Evolutionary conservation across 441 rosid species (phyloP).

Genomic region (Dalechampia spathulata): DNA sequence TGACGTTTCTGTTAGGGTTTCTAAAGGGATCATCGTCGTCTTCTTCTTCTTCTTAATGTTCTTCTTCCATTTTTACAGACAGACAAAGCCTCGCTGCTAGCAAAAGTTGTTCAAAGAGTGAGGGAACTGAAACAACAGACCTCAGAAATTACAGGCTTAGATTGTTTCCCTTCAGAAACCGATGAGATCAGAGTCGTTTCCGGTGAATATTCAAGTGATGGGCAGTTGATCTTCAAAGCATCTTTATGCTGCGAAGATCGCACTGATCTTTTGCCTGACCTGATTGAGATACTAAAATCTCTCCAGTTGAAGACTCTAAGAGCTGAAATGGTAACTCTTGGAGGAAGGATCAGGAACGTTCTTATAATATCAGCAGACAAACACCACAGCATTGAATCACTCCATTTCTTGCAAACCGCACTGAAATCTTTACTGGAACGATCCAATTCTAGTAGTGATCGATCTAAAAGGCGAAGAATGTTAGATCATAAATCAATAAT

Average conservation of each 20-base stretch:
- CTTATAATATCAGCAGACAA: conserved; percentile 71
- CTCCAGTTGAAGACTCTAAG: conserved; percentile 67
- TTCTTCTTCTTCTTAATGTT: background rate
- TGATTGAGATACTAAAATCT: conserved; percentile 72
- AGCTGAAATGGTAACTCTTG: conserved; percentile 83
- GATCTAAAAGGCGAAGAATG: conserved; percentile 70
- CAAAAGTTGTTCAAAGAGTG: conserved; percentile 85
- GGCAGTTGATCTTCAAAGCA: conserved; percentile 66
- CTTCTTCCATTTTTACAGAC: no score
- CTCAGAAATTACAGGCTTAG: conserved; percentile 56
- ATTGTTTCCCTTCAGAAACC: conserved; percentile 68
- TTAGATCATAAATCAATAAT: conserved; percentile 53
- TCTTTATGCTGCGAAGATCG: conserved; percentile 95
- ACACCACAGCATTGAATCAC: conserved; percentile 76
- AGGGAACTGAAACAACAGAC: conserved; percentile 80
- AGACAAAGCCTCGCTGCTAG: conserved; percentile 89
- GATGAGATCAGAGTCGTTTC: conserved; percentile 80
- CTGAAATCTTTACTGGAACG: conserved; percentile 80
- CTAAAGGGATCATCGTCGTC: no score
- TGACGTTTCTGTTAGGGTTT: conserved; percentile 6
- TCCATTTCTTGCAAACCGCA: conserved; percentile 76
- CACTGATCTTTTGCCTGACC: conserved; percentile 67
- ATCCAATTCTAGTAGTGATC: conserved; percentile 50
- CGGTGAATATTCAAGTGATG: conserved; percentile 55
- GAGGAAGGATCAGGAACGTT: conserved; percentile 75